Base-by-base conservation (phyloP, 2,329 filamentous ascomycete genomes). In the Phaeomoniella chlamydospora region DNA sequence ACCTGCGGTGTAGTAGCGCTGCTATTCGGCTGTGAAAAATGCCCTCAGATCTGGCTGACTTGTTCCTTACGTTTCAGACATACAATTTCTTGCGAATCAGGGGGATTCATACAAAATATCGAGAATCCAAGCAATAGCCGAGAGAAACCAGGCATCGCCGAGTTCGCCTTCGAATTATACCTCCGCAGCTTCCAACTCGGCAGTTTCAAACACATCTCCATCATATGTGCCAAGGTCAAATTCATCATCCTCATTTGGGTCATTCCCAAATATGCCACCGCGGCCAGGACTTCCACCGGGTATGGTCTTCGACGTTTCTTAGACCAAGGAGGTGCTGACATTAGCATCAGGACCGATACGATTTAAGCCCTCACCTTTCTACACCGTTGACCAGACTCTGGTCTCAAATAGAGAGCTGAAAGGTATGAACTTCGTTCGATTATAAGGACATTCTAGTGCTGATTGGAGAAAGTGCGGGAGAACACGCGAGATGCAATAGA, bases 321-420 rank as follows among this genome's bases (percentile, higher is more conserved):
- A 33, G 35, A 29, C 30, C 36, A 22, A 30, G 40, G 17, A 49
- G 45, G n/a, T 38, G 47, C 9, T 39, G 14, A 32, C 15, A 54
- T 9, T 69, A 67, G 35, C 32, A 41, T 18, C 43, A 65, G 64
- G 56, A 37, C 57, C 55, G 33, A 54, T 72, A 33, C 59, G 57
- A 34, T 81, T 81, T 61, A 88, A 83, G 49, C 56, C 74, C 3
- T 94, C 85, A 49, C 88, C 90, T 0, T 98, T 94, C 56, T 94
- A 88, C 51, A 72, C 72, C 9, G 66, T 88, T 18, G 54, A 77
- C 32, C 65, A 74, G 37, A 68, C 74, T 17, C 57, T 94, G 4
- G 74, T 82, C 4, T 61, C 67, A 5, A 62, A 78, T 13, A 68
- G 74, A 30, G 70, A 74, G 37, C 82, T 86, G 43, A 82, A 88